Base-by-base conservation (phyloP, 2,329 filamentous ascomycete genomes). In the Verruconis gallopava region DNA sequence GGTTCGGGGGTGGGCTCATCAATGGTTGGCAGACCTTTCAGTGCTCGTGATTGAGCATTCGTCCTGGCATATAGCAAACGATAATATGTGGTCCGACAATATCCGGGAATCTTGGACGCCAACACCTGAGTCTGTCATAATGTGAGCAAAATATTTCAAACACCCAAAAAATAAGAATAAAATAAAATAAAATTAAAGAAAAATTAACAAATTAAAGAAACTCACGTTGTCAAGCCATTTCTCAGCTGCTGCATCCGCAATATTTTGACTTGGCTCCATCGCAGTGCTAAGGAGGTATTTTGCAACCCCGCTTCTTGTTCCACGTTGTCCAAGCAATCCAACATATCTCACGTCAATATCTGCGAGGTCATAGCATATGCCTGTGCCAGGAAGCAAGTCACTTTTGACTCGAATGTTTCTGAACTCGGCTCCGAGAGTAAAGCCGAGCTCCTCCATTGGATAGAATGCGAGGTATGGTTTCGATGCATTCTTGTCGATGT, bases 401-500 rank as follows among this genome's bases (percentile, higher is more conserved):
- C 58, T 62, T 28, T 55, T 50, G 4, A 62, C 50, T 4, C 47
- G 50, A 38, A 63, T 58, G 2, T 49, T 49, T 28, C 49, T 55
- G 46, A 64, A 63, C 37, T 57, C 58, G 2, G 54, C 48, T 15
- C 55, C 49, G 12, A 54, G 48, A 12, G 53, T 55, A 38, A 63
- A 64, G 0, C 48, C 54, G 18, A 64, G 21, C 22, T 63, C 58
- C 2, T 45, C 43, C 55, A 62, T 54, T 6, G 59, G 55, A 35
- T 63, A 62, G 36, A 58, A 54, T 4, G 57, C 58, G 3, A 63
- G 51, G 37, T 55, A 62, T 0, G 60, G 60, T 44, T 51, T 59
- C 4, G 46, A 45, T 13, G 50, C 42, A 4, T 49, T 47, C 2
- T 51, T 52, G 25, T 56, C 46, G 28, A 50, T 49, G 38, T 59